Percentiles rank a stretch among this genome's conserved stretches.
phyloP scores from a whole-genome alignment of 345 rosid genomes.

The Eucalyptus curtisii region DNA sequence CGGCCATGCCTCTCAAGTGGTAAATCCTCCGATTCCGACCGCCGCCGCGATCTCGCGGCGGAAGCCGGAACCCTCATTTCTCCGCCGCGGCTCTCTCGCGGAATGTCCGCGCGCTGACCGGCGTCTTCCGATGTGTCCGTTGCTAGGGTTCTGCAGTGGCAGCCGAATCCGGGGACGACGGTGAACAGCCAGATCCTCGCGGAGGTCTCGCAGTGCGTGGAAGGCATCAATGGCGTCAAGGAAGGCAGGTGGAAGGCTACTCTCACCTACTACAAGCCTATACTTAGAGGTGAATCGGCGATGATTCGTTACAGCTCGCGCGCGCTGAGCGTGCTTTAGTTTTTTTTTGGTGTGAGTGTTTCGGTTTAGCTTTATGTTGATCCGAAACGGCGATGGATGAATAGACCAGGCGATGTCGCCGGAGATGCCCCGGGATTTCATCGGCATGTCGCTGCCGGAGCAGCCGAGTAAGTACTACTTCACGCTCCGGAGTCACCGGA shows the following conservation, averaged over 20 bases:
- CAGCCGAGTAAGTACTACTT: conserved; percentile 77
- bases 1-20: conserved; percentile 42
- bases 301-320: neutral
- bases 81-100: neutral
- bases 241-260: conserved; percentile 92
- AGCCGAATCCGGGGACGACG: conserved; percentile 72
- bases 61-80: neutral
- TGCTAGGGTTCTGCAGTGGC: conserved; percentile 89
- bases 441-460: conserved; percentile 69
- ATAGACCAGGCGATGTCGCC: conserved; percentile 30
- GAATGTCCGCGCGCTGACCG: neutral
- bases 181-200: conserved; percentile 79
- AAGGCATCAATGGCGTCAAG: conserved; percentile 75
- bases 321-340: neutral
- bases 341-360: neutral
- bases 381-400: neutral
- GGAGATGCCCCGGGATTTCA: conserved; percentile 73
- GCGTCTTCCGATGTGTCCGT: neutral
- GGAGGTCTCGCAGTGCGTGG: conserved; percentile 76
- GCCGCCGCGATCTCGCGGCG: neutral
- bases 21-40: neutral
- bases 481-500: conserved; percentile 51
- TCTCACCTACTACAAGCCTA: conserved; percentile 60
- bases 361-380: neutral
- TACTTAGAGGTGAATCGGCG: conserved; percentile 25